Conservation (phyloP, 495 filamentous ascomycete genomes). For the Durotheca rogersii region DNA sequence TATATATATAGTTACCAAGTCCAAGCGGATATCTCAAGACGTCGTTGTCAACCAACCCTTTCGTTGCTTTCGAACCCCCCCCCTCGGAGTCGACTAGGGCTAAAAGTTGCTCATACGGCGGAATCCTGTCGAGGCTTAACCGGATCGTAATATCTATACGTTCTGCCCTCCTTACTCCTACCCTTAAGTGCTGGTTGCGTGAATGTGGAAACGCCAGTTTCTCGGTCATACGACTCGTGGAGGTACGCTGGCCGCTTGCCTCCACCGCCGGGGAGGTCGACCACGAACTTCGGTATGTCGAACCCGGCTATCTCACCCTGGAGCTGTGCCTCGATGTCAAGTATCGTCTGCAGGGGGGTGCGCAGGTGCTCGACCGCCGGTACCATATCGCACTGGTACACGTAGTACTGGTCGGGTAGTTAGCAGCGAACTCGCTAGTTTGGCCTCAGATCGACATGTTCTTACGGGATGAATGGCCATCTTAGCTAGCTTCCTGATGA, state of each 20-base stretch:
- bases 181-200: slow-evolving; percentile 54
- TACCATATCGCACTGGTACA: slow-evolving; percentile 63
- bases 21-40: too few relatives aligned
- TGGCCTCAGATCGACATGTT: slow-evolving; percentile 9
- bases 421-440: slow-evolving; percentile 16
- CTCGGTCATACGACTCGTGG: slow-evolving; percentile 51
- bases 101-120: too few relatives aligned
- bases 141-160: slow-evolving; percentile 61
- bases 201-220: slow-evolving; percentile 53
- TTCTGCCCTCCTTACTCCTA: slow-evolving; percentile 44
- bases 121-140: slow-evolving; percentile 31
- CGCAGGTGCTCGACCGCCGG: slow-evolving; percentile 59
- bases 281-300: slow-evolving; percentile 59
- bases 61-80: too few relatives aligned
- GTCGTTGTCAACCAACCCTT: too few relatives aligned
- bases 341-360: slow-evolving; percentile 57
- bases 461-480: slow-evolving; percentile 52
- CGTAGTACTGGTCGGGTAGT: slow-evolving; percentile 51
- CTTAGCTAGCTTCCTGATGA: slow-evolving; percentile 55
- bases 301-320: slow-evolving; percentile 61
- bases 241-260: slow-evolving; percentile 58
- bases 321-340: slow-evolving; percentile 54
- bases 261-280: slow-evolving; percentile 61
- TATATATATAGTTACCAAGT: too few relatives aligned
- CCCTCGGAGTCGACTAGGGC: too few relatives aligned